These are phyloP conservation scores for Aspergillus latus DNA, from an alignment of 2,329 filamentous ascomycete genomes.

Conservation along the genomic window DNA sequence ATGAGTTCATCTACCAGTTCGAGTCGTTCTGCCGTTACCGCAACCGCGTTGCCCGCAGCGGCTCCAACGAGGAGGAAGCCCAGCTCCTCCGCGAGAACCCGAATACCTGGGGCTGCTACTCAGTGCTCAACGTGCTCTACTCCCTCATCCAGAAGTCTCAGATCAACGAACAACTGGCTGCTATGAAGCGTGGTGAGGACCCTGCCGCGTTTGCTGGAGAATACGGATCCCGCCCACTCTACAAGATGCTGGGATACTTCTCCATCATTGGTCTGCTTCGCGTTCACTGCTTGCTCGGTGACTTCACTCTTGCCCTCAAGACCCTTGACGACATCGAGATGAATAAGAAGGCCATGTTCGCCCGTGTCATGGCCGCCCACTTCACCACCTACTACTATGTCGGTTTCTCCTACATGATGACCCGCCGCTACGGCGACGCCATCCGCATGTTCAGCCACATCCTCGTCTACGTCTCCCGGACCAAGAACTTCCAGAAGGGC, in stretches of 20 bases:
- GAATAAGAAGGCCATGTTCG: conserved; percentile 99
- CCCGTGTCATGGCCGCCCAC: conserved; percentile 97
- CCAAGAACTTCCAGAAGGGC: conserved; percentile 99
- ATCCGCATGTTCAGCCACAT: conserved; percentile 99
- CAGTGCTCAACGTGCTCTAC: conserved; percentile 97
- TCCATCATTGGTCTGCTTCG: conserved; percentile 96
- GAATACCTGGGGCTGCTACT: conserved; percentile 99
- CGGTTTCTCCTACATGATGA: conserved; percentile 99
- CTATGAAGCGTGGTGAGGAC: conserved; percentile 93
- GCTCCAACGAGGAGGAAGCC: conserved; percentile 87
- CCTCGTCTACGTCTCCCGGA: conserved; percentile 95
- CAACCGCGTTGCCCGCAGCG: conserved; percentile 78
- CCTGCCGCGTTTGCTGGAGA: conserved; percentile 84
- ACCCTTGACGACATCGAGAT: conserved; percentile 99
- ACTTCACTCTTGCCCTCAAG: conserved; percentile 97
- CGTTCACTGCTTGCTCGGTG: conserved; percentile 92
- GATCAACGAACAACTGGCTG: conserved; percentile 94
- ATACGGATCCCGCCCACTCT: conserved; percentile 90
- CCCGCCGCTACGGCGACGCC: conserved; percentile 97
- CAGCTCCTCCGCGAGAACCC: conserved; percentile 91
- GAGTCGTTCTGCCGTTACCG: conserved; percentile 99
- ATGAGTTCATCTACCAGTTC: conserved; percentile 99
- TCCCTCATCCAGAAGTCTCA: conserved; percentile 97
- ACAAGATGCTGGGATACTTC: conserved; percentile 99
- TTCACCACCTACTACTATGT: conserved; percentile 99